These are phyloP conservation scores for Fistulinella prunicolor DNA, from an alignment of 768 basidiomycete genomes.

Conservation along the genomic window DNA sequence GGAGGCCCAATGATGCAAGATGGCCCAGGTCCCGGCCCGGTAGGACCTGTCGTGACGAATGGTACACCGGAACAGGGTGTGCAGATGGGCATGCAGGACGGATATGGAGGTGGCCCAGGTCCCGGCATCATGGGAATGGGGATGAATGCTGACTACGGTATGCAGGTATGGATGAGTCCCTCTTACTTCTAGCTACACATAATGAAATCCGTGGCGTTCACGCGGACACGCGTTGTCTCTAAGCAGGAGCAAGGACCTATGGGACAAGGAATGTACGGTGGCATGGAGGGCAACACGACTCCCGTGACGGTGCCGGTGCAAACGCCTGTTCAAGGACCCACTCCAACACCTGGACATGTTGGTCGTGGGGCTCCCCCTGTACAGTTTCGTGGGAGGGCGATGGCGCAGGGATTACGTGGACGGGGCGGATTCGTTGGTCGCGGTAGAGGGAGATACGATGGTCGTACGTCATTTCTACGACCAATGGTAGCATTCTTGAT, in stretches of 20 bases:
- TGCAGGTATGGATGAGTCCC: slow-evolving; percentile 57
- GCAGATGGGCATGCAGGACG: slow-evolving; percentile 41
- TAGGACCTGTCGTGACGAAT: slow-evolving; percentile 35
- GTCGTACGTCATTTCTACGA: slow-evolving; percentile 34
- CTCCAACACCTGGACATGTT: slow-evolving; percentile 29
- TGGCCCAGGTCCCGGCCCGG: slow-evolving; percentile 35
- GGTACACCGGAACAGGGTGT: slow-evolving; percentile 39
- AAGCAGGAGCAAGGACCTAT: slow-evolving; percentile 58
- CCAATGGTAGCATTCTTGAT: slow-evolving; percentile 2
- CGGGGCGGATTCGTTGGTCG: slow-evolving; percentile 40
- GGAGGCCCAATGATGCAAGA: slow-evolving; percentile 57
- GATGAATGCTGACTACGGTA: slow-evolving; percentile 65
- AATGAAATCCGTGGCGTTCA: slow-evolving; percentile 36
- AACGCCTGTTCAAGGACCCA: slow-evolving; percentile 31
- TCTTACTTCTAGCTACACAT: slow-evolving; percentile 33
- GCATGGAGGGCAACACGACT: slow-evolving; percentile 53
- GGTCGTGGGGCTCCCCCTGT: slow-evolving; percentile 37
- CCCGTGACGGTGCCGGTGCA: slow-evolving; percentile 44
- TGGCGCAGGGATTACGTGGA: slow-evolving; percentile 42
- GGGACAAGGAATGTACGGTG: slow-evolving; percentile 67
- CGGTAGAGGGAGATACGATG: slow-evolving; percentile 37
- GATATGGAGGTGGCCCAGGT: slow-evolving; percentile 40
- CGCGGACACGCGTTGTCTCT: slow-evolving; percentile 23
- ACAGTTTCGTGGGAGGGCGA: slow-evolving; percentile 43
- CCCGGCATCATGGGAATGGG: slow-evolving; percentile 70